phyloP scores from a whole-genome alignment of 768 basidiomycete genomes.

The Fibroporia radiculosa region DNA sequence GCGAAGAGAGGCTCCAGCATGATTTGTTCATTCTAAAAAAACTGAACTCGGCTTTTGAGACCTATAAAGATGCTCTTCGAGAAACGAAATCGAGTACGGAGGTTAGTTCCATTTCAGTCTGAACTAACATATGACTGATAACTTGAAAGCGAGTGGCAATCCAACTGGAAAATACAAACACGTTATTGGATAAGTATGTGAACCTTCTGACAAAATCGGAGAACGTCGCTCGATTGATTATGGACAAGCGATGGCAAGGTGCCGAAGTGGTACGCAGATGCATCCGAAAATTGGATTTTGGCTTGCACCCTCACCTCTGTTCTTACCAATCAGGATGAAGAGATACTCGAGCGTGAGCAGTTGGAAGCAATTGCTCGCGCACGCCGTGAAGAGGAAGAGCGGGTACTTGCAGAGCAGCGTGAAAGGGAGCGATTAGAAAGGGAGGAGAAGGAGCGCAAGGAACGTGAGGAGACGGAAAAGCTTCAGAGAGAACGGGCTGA shows the following conservation, averaged over 20 bases:
- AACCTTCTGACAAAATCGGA: slow-evolving; percentile 63
- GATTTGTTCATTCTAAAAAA: slow-evolving; percentile 69
- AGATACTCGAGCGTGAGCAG: slow-evolving; percentile 37
- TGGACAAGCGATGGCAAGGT: slow-evolving; percentile 73
- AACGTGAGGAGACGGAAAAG: slow-evolving; percentile 34
- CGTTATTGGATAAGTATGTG: slow-evolving; percentile 69
- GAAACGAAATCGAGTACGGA: slow-evolving; percentile 64
- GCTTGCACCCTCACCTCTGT: not conserved
- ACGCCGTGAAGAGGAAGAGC: slow-evolving; percentile 28
- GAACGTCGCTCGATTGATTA: slow-evolving; percentile 55
- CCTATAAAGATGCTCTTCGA: slow-evolving; percentile 60
- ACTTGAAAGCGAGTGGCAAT: slow-evolving; percentile 44
- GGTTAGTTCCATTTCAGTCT: slow-evolving; percentile 29
- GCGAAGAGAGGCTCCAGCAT: slow-evolving; percentile 69
- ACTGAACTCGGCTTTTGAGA: slow-evolving; percentile 60
- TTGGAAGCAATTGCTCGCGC: slow-evolving; percentile 32
- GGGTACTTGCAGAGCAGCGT: slow-evolving; percentile 19
- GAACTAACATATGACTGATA: not conserved
- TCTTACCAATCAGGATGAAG: slow-evolving; percentile 49
- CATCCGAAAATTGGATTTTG: not conserved
- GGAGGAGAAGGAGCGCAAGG: slow-evolving; percentile 39
- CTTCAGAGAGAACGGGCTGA: slow-evolving; percentile 41
- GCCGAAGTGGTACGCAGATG: slow-evolving; percentile 52
- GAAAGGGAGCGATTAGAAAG: slow-evolving; percentile 43
- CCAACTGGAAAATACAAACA: slow-evolving; percentile 67